A percentile compares a stretch with the other conserved stretches of the same genome.
These are phyloP conservation scores for Polychaeton citri DNA, from an alignment of 2,329 filamentous ascomycete species.

Conservation along the genomic window DNA sequence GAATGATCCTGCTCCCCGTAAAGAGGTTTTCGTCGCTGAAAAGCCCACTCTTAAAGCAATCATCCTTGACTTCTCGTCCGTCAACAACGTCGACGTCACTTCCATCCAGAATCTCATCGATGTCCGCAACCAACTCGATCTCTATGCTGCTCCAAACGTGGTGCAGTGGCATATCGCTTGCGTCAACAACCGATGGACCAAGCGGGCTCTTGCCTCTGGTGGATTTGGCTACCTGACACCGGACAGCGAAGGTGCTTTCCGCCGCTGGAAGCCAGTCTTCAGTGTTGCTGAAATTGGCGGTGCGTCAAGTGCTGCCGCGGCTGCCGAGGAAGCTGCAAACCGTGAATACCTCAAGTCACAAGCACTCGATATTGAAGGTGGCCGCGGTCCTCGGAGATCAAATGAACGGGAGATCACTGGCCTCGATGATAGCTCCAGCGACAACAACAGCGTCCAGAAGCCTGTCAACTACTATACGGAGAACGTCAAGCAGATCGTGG, in stretches of 20 bases:
- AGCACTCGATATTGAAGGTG: conserved; percentile 13
- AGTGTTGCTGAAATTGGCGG: conserved; percentile 79
- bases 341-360: conserved; percentile 24
- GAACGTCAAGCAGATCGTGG: conserved; percentile 41
- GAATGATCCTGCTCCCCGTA: conserved; percentile 78
- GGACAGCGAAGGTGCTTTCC: conserved; percentile 35
- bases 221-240: conserved; percentile 75
- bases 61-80: conserved; percentile 83
- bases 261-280: conserved; percentile 89
- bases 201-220: conserved; percentile 71
- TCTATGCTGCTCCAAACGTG: conserved; percentile 62
- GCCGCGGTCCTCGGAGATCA: conserved; percentile 11
- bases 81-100: conserved; percentile 89
- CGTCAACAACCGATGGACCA: conserved; percentile 89
- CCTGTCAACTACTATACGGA: conserved; percentile 13
- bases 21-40: conserved; percentile 29
- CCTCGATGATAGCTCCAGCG: conserved; percentile 9
- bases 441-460: conserved; percentile 24
- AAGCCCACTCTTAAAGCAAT: conserved; percentile 71
- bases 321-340: conserved; percentile 52
- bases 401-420: conserved; percentile 14
- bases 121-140: conserved; percentile 83
- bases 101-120: conserved; percentile 88
- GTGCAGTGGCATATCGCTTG: conserved; percentile 96
- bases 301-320: conserved; percentile 52